These are phyloP conservation scores for Mucor velutinosus DNA, from an alignment of 371 early-diverging fungal genomes.

Conservation along the genomic window DNA sequence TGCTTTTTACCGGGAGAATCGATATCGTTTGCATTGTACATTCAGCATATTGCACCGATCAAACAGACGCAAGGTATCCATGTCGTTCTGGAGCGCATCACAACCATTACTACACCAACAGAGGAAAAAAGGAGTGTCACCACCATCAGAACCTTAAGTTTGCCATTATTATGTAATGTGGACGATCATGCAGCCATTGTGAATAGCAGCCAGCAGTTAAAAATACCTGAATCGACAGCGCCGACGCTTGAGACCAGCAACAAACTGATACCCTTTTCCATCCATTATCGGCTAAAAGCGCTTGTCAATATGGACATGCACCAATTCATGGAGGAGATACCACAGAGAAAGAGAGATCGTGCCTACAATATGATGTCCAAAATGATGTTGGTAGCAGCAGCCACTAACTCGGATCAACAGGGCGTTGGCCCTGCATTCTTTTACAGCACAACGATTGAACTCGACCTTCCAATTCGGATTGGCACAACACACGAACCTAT, in stretches of 20 bases:
- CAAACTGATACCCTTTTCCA: slow-evolving; percentile 17
- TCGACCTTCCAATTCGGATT: slow-evolving; percentile 20
- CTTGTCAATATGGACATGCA: slow-evolving; percentile 24
- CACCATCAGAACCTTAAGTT: slow-evolving; percentile 4
- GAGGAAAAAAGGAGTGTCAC: slow-evolving; percentile 16
- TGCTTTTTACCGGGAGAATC: slow-evolving; percentile 32
- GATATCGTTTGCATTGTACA: slow-evolving; percentile 21
- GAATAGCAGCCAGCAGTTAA: not conserved
- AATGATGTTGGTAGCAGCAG: slow-evolving; percentile 2
- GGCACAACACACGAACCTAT: slow-evolving; percentile 16
- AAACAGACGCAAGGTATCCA: slow-evolving; percentile 27
- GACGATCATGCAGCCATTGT: slow-evolving; percentile 9
- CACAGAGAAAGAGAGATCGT: slow-evolving; percentile 11
- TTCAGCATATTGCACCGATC: slow-evolving; percentile 32
- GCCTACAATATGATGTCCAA: slow-evolving; percentile 17
- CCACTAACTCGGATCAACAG: not conserved
- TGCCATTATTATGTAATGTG: slow-evolving; percentile 29
- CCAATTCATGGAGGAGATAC: slow-evolving; percentile 9
- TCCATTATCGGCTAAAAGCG: slow-evolving; percentile 27
- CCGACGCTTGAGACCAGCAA: not conserved
- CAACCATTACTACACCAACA: slow-evolving; percentile 1
- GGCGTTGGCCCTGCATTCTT: slow-evolving; percentile 7
- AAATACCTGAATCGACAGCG: not conserved
- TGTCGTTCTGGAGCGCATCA: slow-evolving; percentile 25
- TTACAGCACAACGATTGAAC: slow-evolving; percentile 6